Percentiles rank a stretch among this genome's conserved stretches.
Conservation (phyloP, 1,284 basidiomycete species). For the Testicularia cyperi region DNA sequence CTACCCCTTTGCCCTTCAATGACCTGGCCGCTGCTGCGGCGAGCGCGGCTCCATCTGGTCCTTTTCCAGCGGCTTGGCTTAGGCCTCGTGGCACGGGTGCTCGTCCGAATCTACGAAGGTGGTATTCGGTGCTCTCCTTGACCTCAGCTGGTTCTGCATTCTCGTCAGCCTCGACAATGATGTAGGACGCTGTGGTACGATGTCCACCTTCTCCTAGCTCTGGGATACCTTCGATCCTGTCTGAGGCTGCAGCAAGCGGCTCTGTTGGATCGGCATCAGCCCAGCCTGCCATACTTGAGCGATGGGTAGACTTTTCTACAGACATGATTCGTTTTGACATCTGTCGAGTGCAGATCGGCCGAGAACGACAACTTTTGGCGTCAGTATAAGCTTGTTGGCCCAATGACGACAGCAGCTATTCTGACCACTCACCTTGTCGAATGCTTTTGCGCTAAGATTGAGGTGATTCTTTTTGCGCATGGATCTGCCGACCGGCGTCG, state of each 20-base stretch:
- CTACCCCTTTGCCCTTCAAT: slow-evolving; percentile 38
- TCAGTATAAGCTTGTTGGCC: too few species aligned
- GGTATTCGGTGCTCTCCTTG: slow-evolving; percentile 37
- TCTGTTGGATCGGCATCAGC: slow-evolving; percentile 14
- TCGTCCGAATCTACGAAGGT: slow-evolving; percentile 27
- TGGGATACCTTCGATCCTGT: slow-evolving; percentile 26
- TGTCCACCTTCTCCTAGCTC: slow-evolving; percentile 37
- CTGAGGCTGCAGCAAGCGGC: slow-evolving; percentile 11
- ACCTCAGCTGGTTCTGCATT: slow-evolving; percentile 9
- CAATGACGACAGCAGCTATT: too few species aligned
- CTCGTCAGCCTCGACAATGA: slow-evolving; percentile 36
- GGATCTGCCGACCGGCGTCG: slow-evolving; percentile 32
- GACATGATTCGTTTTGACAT: slow-evolving; percentile 40
- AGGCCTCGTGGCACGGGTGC: slow-evolving; percentile 34
- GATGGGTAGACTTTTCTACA: slow-evolving; percentile 29
- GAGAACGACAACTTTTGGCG: background rate
- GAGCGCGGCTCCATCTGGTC: slow-evolving; percentile 43
- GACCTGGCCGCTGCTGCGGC: slow-evolving; percentile 46
- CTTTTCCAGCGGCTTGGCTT: slow-evolving; percentile 36
- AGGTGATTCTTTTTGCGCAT: slow-evolving; percentile 39
- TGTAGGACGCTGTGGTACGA: slow-evolving; percentile 30
- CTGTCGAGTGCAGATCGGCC: background rate
- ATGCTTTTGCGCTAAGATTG: slow-evolving; percentile 48
- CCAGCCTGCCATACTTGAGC: slow-evolving; percentile 23
- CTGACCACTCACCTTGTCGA: slow-evolving; percentile 41